Base-by-base conservation (phyloP, 108 stramenopile genomes). In the Stephanodiscus minutulus region DNA sequence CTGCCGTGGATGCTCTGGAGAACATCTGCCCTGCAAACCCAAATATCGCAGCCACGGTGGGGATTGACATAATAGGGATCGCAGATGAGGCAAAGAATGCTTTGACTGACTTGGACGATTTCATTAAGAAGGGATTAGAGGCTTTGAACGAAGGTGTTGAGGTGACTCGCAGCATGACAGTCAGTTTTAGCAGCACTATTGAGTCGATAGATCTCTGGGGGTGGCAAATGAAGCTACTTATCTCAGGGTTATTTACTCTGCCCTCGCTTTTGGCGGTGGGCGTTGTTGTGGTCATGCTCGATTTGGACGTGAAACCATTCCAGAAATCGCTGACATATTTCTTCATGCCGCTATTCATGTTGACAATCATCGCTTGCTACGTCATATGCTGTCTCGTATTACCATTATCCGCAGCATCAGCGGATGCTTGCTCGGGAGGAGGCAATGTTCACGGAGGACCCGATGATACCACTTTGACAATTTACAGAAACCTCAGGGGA, bases 1-100 rank as follows among this genome's bases (percentile, higher is more conserved):
- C 29, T 5, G 73, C 73, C 11, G 67, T 79, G 3, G 52, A 35
- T 17, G 68, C 68, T 31, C 49, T 79, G 13, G 53, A 68, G 12
- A 69, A 74, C 39, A 28, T 79, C 65, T 79, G 78, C 50, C 78
- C 78, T 1, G n/a, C n/a, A 39, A 79, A 79, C 35, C 78, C 78
- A 0, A 29, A 74, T 35, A 46, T 79, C 9, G 67, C 36, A 21
- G 67, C 57, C 0, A 44, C 49, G 35, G 53, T 66, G 0, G 78
- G 78, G 0, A 20, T 74, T 3, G 67, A 79, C 58, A 41, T 73
- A 27, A 57, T 74, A 52, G 50, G 46, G 28, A 74, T 79, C 54
- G 78, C 78, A 7, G 60, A 62, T 0, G 5, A 67, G 60, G 78
- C 73, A 0, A 62, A 64, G 31, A 18, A 25, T 9, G 73, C 74